These are phyloP conservation scores for Ganoderma boninense DNA, from an alignment of 1,284 basidiomycete species.

Conservation along the genomic window DNA sequence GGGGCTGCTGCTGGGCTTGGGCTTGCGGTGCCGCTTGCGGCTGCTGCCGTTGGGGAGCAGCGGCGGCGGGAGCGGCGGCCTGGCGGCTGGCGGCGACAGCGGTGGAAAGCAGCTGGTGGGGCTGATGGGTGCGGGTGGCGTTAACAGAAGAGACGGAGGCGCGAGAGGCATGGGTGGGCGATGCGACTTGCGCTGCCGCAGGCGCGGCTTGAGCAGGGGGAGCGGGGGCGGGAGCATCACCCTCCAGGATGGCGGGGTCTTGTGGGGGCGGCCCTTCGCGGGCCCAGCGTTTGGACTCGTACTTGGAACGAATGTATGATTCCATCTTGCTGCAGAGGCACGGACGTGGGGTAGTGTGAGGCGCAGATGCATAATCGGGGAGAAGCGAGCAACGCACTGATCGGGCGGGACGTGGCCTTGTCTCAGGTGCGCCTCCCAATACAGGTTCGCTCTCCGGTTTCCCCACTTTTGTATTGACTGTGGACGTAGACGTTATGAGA, in stretches of 20 bases:
- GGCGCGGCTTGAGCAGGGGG: conserved; percentile 40
- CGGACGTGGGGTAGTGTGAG: background rate
- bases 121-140: conserved; percentile 49
- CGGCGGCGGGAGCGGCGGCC: conserved; percentile 34
- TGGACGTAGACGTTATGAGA: background rate
- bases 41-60: conserved; percentile 22
- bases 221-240: conserved; percentile 43
- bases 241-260: conserved; percentile 86
- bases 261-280: conserved; percentile 85
- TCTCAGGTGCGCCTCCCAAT: conserved; percentile 98
- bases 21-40: conserved; percentile 38
- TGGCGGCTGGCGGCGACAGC: conserved; percentile 37
- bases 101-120: conserved; percentile 63
- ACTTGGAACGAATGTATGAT: conserved; percentile 97
- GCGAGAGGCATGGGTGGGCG: conserved; percentile 39
- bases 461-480: conserved; percentile 95
- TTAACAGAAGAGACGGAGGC: conserved; percentile 47
- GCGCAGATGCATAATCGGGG: conserved; percentile 8
- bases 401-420: conserved; percentile 93
- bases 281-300: conserved; percentile 94
- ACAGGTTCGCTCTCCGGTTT: conserved; percentile 90
- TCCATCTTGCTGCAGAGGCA: conserved; percentile 87
- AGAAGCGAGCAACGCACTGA: conserved; percentile 71
- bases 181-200: conserved; percentile 38
- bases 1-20: conserved; percentile 32